Percentiles rank a stretch among this genome's conserved stretches.
Evolutionary conservation across 257 asterid genomes (phyloP).

Genomic region (Solanum appendiculatum): DNA sequence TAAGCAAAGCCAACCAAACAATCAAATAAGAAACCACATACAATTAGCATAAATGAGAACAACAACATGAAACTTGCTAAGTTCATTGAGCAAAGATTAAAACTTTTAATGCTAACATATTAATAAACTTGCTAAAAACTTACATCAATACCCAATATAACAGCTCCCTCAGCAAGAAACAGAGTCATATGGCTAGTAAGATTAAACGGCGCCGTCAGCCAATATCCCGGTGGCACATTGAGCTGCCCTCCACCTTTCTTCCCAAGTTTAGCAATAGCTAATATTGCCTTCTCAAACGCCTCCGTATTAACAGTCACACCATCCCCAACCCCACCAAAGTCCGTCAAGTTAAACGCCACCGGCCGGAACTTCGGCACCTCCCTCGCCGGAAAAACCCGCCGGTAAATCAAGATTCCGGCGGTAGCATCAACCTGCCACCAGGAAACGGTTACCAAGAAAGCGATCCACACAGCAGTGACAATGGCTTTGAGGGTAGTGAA

Average conservation of each 20-base stretch:
- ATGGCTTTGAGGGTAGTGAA: conserved; percentile 21
- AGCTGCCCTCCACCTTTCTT: conserved; percentile 48
- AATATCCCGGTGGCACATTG: conserved; percentile 38
- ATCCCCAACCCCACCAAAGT: conserved; percentile 45
- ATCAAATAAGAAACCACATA: neutral
- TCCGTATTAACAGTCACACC: conserved; percentile 30
- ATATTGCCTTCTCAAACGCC: conserved; percentile 35
- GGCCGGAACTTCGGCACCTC: conserved; percentile 29
- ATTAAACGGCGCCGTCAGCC: conserved; percentile 49
- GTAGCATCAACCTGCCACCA: conserved; percentile 25
- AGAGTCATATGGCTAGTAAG: conserved; percentile 42
- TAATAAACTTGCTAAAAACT: neutral
- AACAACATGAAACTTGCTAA: neutral
- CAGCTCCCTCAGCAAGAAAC: conserved; percentile 48
- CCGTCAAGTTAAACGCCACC: conserved; percentile 33
- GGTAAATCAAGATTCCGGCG: conserved; percentile 22
- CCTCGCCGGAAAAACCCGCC: conserved; percentile 13
- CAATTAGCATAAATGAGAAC: neutral
- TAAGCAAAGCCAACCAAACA: neutral
- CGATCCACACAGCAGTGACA: conserved; percentile 25
- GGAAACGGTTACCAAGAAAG: conserved; percentile 21
- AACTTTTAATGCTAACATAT: neutral
- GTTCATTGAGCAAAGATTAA: neutral
- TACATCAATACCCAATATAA: conserved; percentile 35
- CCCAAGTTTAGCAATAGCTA: conserved; percentile 28